These are phyloP conservation scores for Nematocida displodere DNA, from an alignment of 371 early-diverging fungal species.

Conservation along the genomic window DNA sequence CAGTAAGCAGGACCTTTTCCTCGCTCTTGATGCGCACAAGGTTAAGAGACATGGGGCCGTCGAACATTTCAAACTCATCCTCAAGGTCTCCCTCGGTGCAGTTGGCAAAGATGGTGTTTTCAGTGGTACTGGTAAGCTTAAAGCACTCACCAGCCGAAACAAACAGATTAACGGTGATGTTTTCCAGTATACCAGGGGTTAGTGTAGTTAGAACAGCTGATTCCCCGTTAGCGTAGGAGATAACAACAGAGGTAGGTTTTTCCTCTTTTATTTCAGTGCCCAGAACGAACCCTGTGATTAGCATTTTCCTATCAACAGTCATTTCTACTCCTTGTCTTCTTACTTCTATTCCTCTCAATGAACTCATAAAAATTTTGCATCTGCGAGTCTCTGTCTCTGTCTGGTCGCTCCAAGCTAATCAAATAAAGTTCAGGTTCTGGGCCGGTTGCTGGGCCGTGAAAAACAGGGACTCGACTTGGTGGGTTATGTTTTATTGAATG, in stretches of 20 bases:
- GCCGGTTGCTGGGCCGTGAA: too few species aligned
- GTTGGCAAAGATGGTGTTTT: constrained; percentile 2
- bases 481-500: neutral
- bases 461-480: too few species aligned
- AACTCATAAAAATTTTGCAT: constrained; percentile 1
- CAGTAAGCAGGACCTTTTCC: constrained; percentile 17
- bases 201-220: constrained; percentile 18
- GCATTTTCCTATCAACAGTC: neutral
- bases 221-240: constrained; percentile 25
- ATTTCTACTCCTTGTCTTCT: neutral
- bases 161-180: neutral
- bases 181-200: constrained; percentile 22
- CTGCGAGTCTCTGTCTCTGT: too few species aligned
- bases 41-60: neutral
- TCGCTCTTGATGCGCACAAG: neutral
- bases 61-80: neutral
- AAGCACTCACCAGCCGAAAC: constrained; percentile 19
- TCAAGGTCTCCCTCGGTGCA: neutral
- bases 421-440: too few species aligned
- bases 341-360: neutral
- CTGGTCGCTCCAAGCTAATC: neutral
- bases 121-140: neutral
- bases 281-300: neutral
- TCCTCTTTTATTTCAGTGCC: neutral
- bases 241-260: neutral